Percentiles rank a stretch among this genome's conserved stretches.
These are phyloP conservation scores for Cenchrus americanus DNA, from an alignment of 176 grass and related monocot species.

Conservation along the genomic window DNA sequence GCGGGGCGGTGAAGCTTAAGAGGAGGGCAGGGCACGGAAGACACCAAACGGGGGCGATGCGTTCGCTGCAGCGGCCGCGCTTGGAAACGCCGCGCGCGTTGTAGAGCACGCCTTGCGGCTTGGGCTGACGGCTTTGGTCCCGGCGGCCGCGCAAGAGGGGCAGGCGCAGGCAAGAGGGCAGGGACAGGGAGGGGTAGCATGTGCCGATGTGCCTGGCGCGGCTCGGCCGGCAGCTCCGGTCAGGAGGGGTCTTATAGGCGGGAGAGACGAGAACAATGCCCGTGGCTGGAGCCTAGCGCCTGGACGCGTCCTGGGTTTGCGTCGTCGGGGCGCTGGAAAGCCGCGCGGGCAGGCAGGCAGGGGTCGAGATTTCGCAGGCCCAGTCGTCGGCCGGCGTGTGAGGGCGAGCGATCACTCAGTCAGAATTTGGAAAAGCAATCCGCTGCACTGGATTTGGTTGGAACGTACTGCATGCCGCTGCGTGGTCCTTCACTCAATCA, in stretches of 20 bases:
- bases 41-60: slow-evolving; percentile 56
- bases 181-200: neutral
- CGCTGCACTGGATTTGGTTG: slow-evolving; percentile 34
- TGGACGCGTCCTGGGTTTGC: slow-evolving; percentile 31
- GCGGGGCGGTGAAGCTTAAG: slow-evolving; percentile 24
- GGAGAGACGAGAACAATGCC: slow-evolving; percentile 24
- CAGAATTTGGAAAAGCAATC: slow-evolving; percentile 33
- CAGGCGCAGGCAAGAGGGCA: no score
- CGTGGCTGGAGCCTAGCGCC: slow-evolving; percentile 32
- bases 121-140: neutral
- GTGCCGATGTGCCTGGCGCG: slow-evolving; percentile 17
- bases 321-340: slow-evolving; percentile 4
- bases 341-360: neutral
- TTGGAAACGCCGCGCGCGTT: slow-evolving; percentile 33
- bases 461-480: neutral
- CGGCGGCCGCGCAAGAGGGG: neutral
- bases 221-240: slow-evolving; percentile 10
- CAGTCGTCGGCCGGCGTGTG: neutral
- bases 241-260: neutral
- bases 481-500: neutral
- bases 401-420: neutral
- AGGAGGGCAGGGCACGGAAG: slow-evolving; percentile 16
- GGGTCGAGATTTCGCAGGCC: neutral
- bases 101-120: neutral
- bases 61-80: slow-evolving; percentile 27